Conservation (phyloP, 1,284 basidiomycete species). For the Cutaneotrichosporon sp. region DNA sequence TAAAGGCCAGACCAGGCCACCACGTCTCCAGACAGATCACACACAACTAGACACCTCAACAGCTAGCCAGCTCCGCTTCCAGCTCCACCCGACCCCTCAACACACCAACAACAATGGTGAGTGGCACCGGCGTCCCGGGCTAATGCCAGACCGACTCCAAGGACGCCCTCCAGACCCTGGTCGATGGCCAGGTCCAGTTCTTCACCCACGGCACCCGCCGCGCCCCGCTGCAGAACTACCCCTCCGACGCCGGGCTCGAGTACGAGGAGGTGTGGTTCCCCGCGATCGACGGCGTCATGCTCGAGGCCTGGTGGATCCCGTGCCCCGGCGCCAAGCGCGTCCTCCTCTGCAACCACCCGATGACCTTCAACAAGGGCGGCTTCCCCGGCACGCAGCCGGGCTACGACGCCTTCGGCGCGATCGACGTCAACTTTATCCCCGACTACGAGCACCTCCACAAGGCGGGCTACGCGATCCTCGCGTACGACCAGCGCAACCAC, state of each 20-base stretch:
- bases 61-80: no score
- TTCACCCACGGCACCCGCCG: not conserved
- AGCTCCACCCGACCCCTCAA: no score
- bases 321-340: slow-evolving; percentile 3
- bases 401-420: not conserved
- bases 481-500: slow-evolving; percentile 17
- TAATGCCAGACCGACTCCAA: no score
- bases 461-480: slow-evolving; percentile 7
- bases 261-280: slow-evolving; percentile 12
- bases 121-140: no score
- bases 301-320: slow-evolving; percentile 15
- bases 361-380: slow-evolving; percentile 19
- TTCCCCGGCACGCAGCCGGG: slow-evolving; percentile 5
- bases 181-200: slow-evolving; percentile 6
- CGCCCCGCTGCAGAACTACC: slow-evolving; percentile 9
- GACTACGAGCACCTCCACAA: slow-evolving; percentile 12
- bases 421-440: slow-evolving; percentile 16
- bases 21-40: no score
- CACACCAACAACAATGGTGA: no score
- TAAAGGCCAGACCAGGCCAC: no score
- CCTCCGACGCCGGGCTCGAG: slow-evolving; percentile 7
- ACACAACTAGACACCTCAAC: no score
- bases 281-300: slow-evolving; percentile 7
- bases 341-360: slow-evolving; percentile 16
- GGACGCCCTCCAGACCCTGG: no score